Conservation (phyloP, 83 land plant genomes). For the Picea abies region DNA sequence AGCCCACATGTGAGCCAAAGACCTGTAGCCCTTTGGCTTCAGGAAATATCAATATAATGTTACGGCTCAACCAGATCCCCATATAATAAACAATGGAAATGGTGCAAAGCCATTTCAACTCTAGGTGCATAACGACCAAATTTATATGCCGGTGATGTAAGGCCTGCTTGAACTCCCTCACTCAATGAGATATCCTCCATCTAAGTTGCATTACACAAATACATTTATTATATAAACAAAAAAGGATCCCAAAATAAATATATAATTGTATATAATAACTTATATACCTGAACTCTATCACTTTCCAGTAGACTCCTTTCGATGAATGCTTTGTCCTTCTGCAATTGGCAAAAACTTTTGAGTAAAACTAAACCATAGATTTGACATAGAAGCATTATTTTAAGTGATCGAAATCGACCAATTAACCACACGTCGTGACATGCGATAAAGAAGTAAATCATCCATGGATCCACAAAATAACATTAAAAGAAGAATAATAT, state of each 20-base stretch:
- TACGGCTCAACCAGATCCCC: slow-evolving; percentile 31
- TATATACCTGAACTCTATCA: slow-evolving; percentile 77
- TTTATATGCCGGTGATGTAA: slow-evolving; percentile 76
- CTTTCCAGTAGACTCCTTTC: slow-evolving; percentile 75
- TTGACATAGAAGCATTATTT: too few relatives aligned
- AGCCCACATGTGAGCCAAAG: too few relatives aligned
- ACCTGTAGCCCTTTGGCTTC: too few relatives aligned
- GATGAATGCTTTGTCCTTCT: slow-evolving; percentile 72
- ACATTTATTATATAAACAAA: not conserved
- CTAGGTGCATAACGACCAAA: slow-evolving; percentile 85
- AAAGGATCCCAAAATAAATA: not conserved
- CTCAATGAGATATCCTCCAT: slow-evolving; percentile 79
- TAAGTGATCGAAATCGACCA: too few relatives aligned
- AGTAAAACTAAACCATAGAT: too few relatives aligned
- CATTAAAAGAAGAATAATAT: too few relatives aligned
- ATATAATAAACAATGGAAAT: slow-evolving; percentile 81
- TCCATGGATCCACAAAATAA: too few relatives aligned
- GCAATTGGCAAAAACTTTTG: not conserved
- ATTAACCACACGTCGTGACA: too few relatives aligned
- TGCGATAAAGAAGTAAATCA: too few relatives aligned
- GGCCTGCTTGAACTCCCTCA: slow-evolving; percentile 86
- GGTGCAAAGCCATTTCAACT: slow-evolving; percentile 94
- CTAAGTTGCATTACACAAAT: slow-evolving; percentile 29
- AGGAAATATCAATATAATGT: too few relatives aligned
- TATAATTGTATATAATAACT: not conserved